These are phyloP conservation scores for Plectranthus barbatus DNA, from an alignment of 257 asterid species.

Conservation along the genomic window DNA sequence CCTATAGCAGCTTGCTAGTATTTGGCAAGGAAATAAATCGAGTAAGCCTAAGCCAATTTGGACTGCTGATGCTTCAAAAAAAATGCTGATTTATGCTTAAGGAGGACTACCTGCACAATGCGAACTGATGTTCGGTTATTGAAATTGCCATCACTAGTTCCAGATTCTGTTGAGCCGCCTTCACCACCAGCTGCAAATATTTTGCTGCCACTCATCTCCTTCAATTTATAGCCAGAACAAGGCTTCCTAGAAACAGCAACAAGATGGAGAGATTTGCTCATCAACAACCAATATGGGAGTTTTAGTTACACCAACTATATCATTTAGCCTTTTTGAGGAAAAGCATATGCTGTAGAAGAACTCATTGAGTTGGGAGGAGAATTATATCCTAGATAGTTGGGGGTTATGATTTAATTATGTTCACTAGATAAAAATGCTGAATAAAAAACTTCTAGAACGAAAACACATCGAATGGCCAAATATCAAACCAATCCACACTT, in stretches of 20 bases:
- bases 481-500: not conserved
- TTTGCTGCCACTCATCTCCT: constrained; percentile 89
- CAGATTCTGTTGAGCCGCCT: constrained; percentile 48
- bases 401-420: not conserved
- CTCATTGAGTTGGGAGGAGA: not conserved
- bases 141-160: constrained; percentile 34
- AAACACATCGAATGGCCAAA: not conserved
- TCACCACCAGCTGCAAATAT: constrained; percentile 55
- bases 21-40: not conserved
- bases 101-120: constrained; percentile 66
- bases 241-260: constrained; percentile 58
- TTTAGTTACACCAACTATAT: not conserved
- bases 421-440: not conserved
- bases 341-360: not conserved
- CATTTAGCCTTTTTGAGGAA: not conserved
- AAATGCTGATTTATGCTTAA: not conserved
- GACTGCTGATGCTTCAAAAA: not conserved
- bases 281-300: not conserved
- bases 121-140: constrained; percentile 79
- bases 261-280: not conserved
- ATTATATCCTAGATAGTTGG: not conserved
- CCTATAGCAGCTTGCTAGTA: constrained; percentile 82
- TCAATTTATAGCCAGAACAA: constrained; percentile 72
- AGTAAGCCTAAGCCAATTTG: not conserved
- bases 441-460: not conserved